Base-by-base conservation (phyloP, 768 basidiomycete genomes). In the Tulasnella calospora region DNA sequence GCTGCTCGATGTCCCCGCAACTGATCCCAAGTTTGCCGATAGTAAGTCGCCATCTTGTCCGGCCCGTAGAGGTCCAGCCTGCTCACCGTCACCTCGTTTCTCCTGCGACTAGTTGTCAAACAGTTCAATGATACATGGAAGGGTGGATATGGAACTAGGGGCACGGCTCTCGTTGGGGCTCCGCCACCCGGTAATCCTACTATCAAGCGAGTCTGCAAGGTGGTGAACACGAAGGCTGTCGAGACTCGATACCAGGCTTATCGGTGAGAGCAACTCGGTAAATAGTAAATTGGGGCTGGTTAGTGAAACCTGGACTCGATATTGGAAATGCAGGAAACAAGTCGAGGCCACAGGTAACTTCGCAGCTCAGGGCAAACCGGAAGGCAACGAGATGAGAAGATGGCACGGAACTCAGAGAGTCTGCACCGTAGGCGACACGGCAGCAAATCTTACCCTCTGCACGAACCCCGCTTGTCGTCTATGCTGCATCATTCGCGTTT, bases 21-120 rank as follows among this genome's bases (percentile, higher is more conserved):
- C 35, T 40, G 75, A 76, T 38, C 75, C 75, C 36, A 76, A 76
- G 27, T 76, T n/a, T 13, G 35, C 47, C 12, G 75, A 76, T n/a
- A 76, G 75, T 76, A 27, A 36, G 75, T 61, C 23, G 3, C 17
- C 21, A 36, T 40, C 19, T 17, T 36, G 27, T 76, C 40, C 2
- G n/a, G 12, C 30, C 13, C 13, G 71, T 38, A 40, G 15, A 5
- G 38, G 12, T 57, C 33, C 35, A n/a, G 36, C 33, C 57, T 12
- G 36, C 12, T 41, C 33, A 40, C 61, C 15, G 47, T 12, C 1
- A 7, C 7, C 51, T 35, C 61, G 15, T 15, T 33, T 17, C 61
- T 51, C 27, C 71, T 40, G 10, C 7, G 41, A 47, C 6, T 30
- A 76, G 75, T 76, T n/a, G 33, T 55, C 7, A 35, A 61, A 23